Base-by-base conservation (phyloP, 768 basidiomycete genomes). In the Tubosaeta sp. region DNA sequence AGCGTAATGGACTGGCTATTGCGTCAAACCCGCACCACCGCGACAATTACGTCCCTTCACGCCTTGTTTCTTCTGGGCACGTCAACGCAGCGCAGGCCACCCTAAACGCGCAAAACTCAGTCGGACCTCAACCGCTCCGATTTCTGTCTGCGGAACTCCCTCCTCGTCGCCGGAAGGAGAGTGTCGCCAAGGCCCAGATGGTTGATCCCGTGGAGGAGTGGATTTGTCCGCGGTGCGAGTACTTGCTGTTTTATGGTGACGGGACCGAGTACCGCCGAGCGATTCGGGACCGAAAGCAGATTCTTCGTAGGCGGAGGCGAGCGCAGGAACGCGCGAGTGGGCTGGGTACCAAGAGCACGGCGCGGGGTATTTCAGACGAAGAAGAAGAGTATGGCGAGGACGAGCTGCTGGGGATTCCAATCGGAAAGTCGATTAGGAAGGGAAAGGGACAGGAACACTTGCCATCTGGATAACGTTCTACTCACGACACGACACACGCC, bases 1-100 rank as follows among this genome's bases (percentile, higher is more conserved):
- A 97, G 73, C 81, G 92, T 45, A 86, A 87, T 45, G 87, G 87
- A 5, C 76, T 92, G 31, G 92, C 93, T 42, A 95, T 97, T 67
- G 92, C 91, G 42, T 88, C 90, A 48, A 97, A 98, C 65, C 94
- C 92, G 4, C 95, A 98, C 71, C 95, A 97, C 72, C 78, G 95
- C 52, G 79, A 88, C 64, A 97, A 97, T 74, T 98, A 94, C 72
- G 83, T 94, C 41, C 91, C 92, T 14, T 93, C 91, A 41, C 78
- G 91, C 14, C 72, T 91, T 48, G 85, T 91, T 4, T 67, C 76
- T 60, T 72, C 79, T 11, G 75, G 70, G 32, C 69, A 69, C 45
- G 61, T 66, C 43, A 72, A 66, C 63, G 52, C 69, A 26, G 67
- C 70, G n/a, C 74, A 76, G 55, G 63, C 70, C 45, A 69, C 65